Evolutionary conservation across 1,139 yeast species (phyloP).

Genomic region (Pichia sp.): DNA sequence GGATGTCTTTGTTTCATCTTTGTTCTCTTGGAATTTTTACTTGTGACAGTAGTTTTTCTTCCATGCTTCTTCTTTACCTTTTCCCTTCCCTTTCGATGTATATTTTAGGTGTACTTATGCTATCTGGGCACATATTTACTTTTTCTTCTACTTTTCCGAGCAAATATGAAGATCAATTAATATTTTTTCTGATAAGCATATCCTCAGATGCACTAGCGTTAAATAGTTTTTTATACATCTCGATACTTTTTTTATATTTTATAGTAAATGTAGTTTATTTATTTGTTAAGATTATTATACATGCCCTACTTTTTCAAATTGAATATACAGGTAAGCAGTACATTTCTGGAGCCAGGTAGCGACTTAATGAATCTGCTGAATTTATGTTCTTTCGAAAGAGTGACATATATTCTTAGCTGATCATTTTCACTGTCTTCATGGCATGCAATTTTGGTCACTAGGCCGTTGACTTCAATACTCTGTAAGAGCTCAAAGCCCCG

Average conservation of each 20-base stretch:
- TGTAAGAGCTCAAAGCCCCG: slow-evolving; percentile 57
- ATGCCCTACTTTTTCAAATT: slow-evolving; percentile 7
- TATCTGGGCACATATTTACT: background rate
- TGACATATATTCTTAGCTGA: slow-evolving; percentile 55
- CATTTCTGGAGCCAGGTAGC: slow-evolving; percentile 45
- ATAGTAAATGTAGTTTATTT: too few relatives aligned
- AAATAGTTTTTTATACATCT: too few relatives aligned
- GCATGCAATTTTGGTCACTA: slow-evolving; percentile 63
- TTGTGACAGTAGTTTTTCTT: background rate
- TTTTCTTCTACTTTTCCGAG: background rate
- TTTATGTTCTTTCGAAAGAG: slow-evolving; percentile 79
- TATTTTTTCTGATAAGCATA: too few relatives aligned
- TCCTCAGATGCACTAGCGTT: too few relatives aligned
- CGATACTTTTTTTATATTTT: too few relatives aligned
- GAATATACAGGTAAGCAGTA: slow-evolving; percentile 45
- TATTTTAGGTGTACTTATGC: background rate
- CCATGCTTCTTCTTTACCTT: background rate
- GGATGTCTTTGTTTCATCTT: background rate
- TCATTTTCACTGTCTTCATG: slow-evolving; percentile 45
- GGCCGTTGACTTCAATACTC: slow-evolving; percentile 59
- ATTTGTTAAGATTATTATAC: background rate
- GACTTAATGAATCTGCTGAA: slow-evolving; percentile 73
- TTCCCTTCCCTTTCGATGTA: slow-evolving; percentile 2
- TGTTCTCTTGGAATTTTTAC: background rate
- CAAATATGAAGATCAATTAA: too few relatives aligned